Evolutionary conservation across 148 eudicot genomes (phyloP).

Genomic region (Euryodendron excelsum): DNA sequence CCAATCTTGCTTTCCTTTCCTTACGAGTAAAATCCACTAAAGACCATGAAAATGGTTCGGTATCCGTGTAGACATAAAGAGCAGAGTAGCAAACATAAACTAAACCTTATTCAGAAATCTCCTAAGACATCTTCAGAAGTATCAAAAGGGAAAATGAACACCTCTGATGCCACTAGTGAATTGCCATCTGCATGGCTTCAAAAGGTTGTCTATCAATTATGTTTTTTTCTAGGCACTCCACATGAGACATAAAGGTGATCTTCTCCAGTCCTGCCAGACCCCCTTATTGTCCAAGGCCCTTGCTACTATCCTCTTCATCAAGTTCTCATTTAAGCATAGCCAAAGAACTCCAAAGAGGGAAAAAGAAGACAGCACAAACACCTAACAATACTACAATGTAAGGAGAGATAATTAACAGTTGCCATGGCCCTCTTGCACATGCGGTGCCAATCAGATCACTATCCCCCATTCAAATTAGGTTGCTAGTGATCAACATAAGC

Average conservation of each 20-base stretch:
- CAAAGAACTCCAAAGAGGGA: not conserved
- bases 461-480: not conserved
- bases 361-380: not conserved
- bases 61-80: no score
- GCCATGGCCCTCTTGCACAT: not conserved
- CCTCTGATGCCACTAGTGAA: not conserved
- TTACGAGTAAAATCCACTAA: not conserved
- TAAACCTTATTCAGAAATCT: not conserved
- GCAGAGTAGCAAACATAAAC: not conserved
- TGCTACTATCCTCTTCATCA: not conserved
- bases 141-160: not conserved
- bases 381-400: not conserved
- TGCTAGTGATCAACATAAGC: not conserved
- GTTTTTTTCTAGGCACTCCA: not conserved
- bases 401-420: not conserved
- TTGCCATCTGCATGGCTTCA: not conserved
- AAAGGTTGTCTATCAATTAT: not conserved
- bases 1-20: not conserved
- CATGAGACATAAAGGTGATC: not conserved
- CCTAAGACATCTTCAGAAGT: not conserved
- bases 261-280: not conserved
- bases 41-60: not conserved
- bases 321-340: not conserved
- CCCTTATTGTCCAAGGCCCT: not conserved
- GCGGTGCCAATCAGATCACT: not conserved